Base-by-base conservation (phyloP, 2,329 filamentous ascomycete genomes). In the Fusarium sarcochroum region DNA sequence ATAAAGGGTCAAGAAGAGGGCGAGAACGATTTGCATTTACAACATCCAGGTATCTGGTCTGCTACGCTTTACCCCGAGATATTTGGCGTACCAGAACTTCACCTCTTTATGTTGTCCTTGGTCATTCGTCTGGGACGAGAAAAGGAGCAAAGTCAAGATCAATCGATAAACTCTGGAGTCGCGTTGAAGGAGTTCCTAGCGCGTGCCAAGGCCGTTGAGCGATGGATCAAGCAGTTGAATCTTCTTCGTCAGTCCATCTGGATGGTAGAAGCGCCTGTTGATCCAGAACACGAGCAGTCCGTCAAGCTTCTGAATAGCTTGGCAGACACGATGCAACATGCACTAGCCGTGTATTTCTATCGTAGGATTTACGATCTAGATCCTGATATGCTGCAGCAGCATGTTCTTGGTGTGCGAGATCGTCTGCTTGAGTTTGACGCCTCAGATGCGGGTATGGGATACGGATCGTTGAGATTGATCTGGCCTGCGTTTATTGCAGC, bases 401-500 rank as follows among this genome's bases (percentile, higher is more conserved):
- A 68, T 35, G 68, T 70, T 2, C 20, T 60, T 20, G 48, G 47
- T 1, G 67, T 70, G 1, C 63, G 67, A 0, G 63, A 70, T 21
- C 49, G 67, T 3, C n/a, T 70, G 4, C 35, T 68, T 2, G 58
- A 59, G 11, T 70, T 70, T 44, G 63, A 70, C 2, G 55, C 21
- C 4, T 46, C 52, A 1, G 58, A 68, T 37, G 63, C 58, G 1
- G 67, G 59, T 0, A 58, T 60, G 58, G 68, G 63, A 1, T 70
- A 65, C 2, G 68, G 67, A 0, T 64, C 67, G 7, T 20, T 70
- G 34, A 47, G 67, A 7, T 11, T 70, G 7, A 62, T 68, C 4
- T 70, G 68, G 68, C 67, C 68, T 21, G 68, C 68, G 0, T 70
- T 61, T 14, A 58, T 70, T 3, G 63, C 67, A 1, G 68, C 59